Percentiles rank a stretch among this genome's conserved stretches.
Conservation (phyloP, 768 basidiomycete genomes). For the Mycena olivaceomarginata region DNA sequence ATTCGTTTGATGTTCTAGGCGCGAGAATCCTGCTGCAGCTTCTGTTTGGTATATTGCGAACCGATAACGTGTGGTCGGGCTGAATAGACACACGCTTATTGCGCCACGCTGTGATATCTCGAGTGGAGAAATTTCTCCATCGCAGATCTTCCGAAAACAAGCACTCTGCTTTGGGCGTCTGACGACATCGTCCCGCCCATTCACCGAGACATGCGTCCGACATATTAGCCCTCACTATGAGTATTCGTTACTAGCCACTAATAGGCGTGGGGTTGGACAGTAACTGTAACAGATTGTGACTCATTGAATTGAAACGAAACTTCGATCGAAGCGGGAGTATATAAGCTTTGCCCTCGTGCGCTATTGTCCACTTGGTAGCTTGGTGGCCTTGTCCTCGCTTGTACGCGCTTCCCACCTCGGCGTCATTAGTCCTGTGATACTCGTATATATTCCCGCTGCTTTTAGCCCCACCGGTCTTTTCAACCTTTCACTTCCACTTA, state of each 20-base stretch:
- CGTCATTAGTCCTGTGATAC: constrained; percentile 11
- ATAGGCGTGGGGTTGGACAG: too few species aligned
- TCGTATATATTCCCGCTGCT: constrained; percentile 3
- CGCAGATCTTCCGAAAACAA: constrained; percentile 21
- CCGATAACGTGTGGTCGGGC: too few species aligned
- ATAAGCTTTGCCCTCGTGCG: neutral
- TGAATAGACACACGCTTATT: too few species aligned
- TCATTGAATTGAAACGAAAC: neutral
- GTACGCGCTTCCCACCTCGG: neutral
- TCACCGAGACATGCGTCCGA: too few species aligned
- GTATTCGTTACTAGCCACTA: too few species aligned
- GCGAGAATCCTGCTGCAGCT: too few species aligned
- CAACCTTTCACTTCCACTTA: constrained; percentile 22
- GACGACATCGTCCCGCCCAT: too few species aligned
- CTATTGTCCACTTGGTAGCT: neutral
- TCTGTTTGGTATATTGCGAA: too few species aligned
- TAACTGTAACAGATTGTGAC: neutral
- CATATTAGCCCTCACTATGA: too few species aligned
- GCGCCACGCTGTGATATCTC: too few species aligned
- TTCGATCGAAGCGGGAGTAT: constrained; percentile 10
- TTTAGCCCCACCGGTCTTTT: constrained; percentile 34
- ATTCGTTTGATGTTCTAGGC: too few species aligned
- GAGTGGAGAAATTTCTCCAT: neutral
- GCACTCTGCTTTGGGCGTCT: constrained; percentile 71
- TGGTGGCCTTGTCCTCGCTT: constrained; percentile 44